Conservation (phyloP, 345 rosid genomes). For the Gynandropsis gynandra region DNA sequence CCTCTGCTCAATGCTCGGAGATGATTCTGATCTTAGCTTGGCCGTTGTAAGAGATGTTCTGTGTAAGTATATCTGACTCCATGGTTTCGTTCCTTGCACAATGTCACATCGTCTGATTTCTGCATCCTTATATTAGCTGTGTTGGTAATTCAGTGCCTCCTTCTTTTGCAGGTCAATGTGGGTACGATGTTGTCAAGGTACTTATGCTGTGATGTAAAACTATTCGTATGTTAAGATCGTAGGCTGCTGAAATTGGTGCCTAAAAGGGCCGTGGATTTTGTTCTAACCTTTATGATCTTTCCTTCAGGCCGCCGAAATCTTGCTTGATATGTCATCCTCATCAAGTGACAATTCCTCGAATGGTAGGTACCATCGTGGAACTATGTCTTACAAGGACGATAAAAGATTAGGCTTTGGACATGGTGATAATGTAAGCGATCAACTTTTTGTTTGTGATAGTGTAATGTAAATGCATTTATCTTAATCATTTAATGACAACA, state of each 20-base stretch:
- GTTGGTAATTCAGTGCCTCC: conserved; percentile 8
- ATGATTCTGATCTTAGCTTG: conserved; percentile 59
- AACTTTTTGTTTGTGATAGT: neutral
- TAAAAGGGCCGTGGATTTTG: conserved; percentile 15
- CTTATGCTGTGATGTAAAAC: conserved; percentile 1
- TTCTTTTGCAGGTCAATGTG: conserved; percentile 68
- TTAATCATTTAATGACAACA: too few species aligned
- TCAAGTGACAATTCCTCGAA: conserved; percentile 37
- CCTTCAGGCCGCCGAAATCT: conserved; percentile 63
- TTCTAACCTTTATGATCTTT: conserved; percentile 16
- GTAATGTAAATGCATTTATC: neutral
- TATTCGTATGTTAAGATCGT: conserved; percentile 22
- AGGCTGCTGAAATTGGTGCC: conserved; percentile 20
- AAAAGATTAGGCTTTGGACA: conserved; percentile 25
- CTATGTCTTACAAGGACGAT: conserved; percentile 26
- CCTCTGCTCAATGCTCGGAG: conserved; percentile 68
- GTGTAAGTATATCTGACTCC: conserved; percentile 38
- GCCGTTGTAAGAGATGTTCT: conserved; percentile 76
- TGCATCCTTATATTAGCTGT: too few species aligned
- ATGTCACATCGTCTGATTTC: too few species aligned
- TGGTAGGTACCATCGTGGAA: conserved; percentile 19
- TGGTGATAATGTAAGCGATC: conserved; percentile 52
- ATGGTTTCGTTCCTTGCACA: neutral
- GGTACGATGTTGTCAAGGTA: conserved; percentile 74
- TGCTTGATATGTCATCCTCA: conserved; percentile 63